phyloP scores from a whole-genome alignment of 2,329 filamentous ascomycete genomes.

The Curvularia lunata region DNA sequence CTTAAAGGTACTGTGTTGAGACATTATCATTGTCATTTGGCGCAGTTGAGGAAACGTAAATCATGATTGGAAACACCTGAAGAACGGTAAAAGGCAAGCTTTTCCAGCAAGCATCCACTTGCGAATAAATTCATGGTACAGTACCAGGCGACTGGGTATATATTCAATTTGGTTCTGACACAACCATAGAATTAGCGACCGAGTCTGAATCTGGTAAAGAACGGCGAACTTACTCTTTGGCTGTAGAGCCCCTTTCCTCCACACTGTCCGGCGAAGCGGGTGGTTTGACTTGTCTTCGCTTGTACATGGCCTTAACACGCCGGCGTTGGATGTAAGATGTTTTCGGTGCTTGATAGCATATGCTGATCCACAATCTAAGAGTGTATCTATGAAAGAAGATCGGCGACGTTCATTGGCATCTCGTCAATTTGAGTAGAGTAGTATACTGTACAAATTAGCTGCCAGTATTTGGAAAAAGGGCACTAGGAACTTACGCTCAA shows the following conservation, averaged over 20 bases:
- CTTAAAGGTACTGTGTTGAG: neutral
- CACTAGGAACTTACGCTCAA: slow-evolving; percentile 71
- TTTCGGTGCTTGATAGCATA: neutral
- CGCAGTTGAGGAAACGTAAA: too few relatives aligned
- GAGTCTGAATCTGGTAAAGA: neutral
- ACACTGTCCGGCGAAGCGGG: slow-evolving; percentile 33
- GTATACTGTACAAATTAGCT: slow-evolving; percentile 68
- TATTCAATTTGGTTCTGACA: slow-evolving; percentile 15
- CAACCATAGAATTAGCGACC: slow-evolving; percentile 8
- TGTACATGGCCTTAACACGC: neutral
- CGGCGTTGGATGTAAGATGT: neutral
- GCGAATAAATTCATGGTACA: slow-evolving; percentile 2
- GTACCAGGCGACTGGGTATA: slow-evolving; percentile 5
- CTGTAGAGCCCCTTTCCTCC: slow-evolving; percentile 47
- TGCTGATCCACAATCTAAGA: neutral
- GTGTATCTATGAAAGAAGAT: slow-evolving; percentile 37
- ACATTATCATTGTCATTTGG: neutral
- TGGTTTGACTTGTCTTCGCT: slow-evolving; percentile 13
- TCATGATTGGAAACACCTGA: neutral
- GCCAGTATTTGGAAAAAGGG: neutral
- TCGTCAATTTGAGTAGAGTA: slow-evolving; percentile 97
- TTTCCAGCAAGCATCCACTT: neutral
- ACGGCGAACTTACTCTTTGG: slow-evolving; percentile 34
- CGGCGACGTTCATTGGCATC: slow-evolving; percentile 89
- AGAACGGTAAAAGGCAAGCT: neutral